Percentiles rank a stretch among this genome's conserved stretches.
Evolutionary conservation across 2,329 filamentous ascomycete genomes (phyloP).

Genomic region (Metarhizium guizhouense): DNA sequence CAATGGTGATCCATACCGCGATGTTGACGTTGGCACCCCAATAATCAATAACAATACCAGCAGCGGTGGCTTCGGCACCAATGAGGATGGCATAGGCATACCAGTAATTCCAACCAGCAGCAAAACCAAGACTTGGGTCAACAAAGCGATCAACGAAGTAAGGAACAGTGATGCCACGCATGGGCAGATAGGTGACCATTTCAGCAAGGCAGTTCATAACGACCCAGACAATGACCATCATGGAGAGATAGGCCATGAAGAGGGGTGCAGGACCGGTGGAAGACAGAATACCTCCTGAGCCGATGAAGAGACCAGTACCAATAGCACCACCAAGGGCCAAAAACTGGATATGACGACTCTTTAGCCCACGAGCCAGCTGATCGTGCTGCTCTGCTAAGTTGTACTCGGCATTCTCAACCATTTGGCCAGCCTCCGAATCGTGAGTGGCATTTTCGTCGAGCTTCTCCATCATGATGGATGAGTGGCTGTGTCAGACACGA

Average conservation of each 20-base stretch:
- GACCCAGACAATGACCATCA: constrained; percentile 44
- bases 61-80: constrained; percentile 49
- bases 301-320: constrained; percentile 56
- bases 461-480: constrained; percentile 11
- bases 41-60: constrained; percentile 50
- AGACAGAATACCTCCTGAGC: constrained; percentile 47
- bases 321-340: constrained; percentile 49
- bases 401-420: constrained; percentile 19
- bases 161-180: constrained; percentile 47
- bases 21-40: constrained; percentile 44
- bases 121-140: constrained; percentile 46
- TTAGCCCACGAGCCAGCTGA: constrained; percentile 46
- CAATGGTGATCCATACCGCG: constrained; percentile 51
- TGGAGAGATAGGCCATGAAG: constrained; percentile 57
- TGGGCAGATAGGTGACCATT: constrained; percentile 45
- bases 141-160: constrained; percentile 48
- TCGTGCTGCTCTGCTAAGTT: constrained; percentile 28
- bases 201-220: constrained; percentile 47
- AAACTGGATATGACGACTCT: constrained; percentile 53
- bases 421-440: constrained; percentile 14
- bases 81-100: constrained; percentile 52
- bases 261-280: constrained; percentile 55
- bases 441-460: constrained; percentile 6
- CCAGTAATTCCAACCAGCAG: constrained; percentile 53
- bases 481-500: not conserved